Evolutionary conservation across 495 filamentous ascomycete genomes (phyloP).

Genomic region (Astrocystis sublimbata): DNA sequence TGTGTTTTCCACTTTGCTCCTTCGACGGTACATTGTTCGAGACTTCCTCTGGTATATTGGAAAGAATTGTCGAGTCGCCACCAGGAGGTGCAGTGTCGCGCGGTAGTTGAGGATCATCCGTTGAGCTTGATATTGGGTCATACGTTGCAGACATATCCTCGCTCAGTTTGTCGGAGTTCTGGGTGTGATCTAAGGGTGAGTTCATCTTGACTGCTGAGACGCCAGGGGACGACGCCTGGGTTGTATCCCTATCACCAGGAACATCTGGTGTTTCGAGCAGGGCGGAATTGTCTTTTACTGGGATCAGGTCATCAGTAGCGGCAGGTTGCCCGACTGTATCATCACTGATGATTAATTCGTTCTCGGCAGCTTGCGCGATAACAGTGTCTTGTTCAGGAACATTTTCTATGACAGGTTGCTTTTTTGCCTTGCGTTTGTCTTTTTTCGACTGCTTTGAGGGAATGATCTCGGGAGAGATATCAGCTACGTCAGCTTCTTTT

Average conservation of each 20-base stretch:
- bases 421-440: slow-evolving; percentile 34
- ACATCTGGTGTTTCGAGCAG: not conserved
- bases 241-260: slow-evolving; percentile 8
- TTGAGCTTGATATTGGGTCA: not conserved
- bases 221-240: slow-evolving; percentile 9
- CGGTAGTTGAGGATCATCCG: not conserved
- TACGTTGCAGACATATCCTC: not conserved
- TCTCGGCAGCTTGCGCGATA: not conserved
- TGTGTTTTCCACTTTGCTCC: not conserved
- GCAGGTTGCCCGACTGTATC: not conserved
- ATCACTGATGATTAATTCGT: not conserved
- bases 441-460: slow-evolving; percentile 35
- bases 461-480: slow-evolving; percentile 18
- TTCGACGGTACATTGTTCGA: not conserved
- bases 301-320: not conserved
- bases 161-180: not conserved
- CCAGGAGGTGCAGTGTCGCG: not conserved
- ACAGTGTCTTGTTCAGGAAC: slow-evolving; percentile 24
- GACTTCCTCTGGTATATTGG: not conserved
- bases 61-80: not conserved
- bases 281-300: not conserved
- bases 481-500: slow-evolving; percentile 1
- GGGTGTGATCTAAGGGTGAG: not conserved
- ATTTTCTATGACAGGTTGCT: slow-evolving; percentile 19
- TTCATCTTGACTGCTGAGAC: not conserved